Conservation (phyloP, 352 stramenopile species). For the Pythium sukuiense region DNA sequence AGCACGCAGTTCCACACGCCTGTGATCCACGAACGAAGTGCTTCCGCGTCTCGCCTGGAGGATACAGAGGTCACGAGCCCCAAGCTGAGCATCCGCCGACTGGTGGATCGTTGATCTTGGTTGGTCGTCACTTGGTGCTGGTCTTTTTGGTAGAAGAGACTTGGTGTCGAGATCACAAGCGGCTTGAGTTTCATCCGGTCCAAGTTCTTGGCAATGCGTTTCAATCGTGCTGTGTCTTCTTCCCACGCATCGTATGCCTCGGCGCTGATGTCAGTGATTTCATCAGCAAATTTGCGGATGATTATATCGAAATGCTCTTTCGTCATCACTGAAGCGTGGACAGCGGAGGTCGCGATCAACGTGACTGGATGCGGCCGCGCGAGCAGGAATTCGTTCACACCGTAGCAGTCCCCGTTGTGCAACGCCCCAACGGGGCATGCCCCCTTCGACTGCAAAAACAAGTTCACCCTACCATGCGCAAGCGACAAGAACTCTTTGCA, state of each 20-base stretch:
- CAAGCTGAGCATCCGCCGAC: not conserved
- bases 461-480: slow-evolving; percentile 57
- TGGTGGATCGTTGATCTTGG: not conserved
- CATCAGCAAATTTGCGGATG: slow-evolving; percentile 58
- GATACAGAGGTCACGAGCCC: not conserved
- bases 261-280: slow-evolving; percentile 51
- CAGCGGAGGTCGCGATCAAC: slow-evolving; percentile 42
- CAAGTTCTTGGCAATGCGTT: slow-evolving; percentile 46
- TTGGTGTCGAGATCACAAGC: slow-evolving; percentile 45
- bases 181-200: slow-evolving; percentile 54
- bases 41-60: slow-evolving; percentile 8
- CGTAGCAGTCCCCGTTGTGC: slow-evolving; percentile 68
- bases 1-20: slow-evolving; percentile 51
- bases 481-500: slow-evolving; percentile 76
- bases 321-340: slow-evolving; percentile 72
- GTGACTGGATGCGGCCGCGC: slow-evolving; percentile 42
- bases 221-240: slow-evolving; percentile 37
- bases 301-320: slow-evolving; percentile 71
- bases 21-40: slow-evolving; percentile 25
- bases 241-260: slow-evolving; percentile 43
- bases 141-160: slow-evolving; percentile 61
- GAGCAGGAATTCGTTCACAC: slow-evolving; percentile 66
- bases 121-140: not conserved
- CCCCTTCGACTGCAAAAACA: slow-evolving; percentile 51
- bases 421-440: slow-evolving; percentile 53